Evolutionary conservation across 345 rosid species (phyloP), one percentile per base, ranked within the genome.

Genomic region (Turnera subulata): DNA sequence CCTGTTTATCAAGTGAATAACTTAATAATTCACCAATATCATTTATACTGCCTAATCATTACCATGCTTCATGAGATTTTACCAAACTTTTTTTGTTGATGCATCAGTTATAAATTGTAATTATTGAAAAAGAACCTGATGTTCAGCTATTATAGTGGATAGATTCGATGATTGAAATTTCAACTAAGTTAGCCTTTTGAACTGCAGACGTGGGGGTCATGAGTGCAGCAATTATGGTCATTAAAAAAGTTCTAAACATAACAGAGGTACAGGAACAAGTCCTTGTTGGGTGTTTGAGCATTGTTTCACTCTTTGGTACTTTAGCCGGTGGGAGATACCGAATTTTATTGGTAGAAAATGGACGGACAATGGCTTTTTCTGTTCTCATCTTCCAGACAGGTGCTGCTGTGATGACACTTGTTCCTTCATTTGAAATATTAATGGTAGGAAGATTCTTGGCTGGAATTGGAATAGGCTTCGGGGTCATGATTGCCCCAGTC

Each of bases 141-240:
- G n/a, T n/a, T n/a, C n/a, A n/a, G n/a, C n/a, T n/a, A n/a, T n/a
- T n/a, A n/a, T n/a, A n/a, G n/a, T n/a, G n/a, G n/a, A n/a, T n/a
- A n/a, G n/a, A n/a, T n/a, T n/a, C n/a, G n/a, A n/a, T n/a, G n/a
- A n/a, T n/a, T n/a, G n/a, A n/a, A n/a, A n/a, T n/a, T n/a, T 2
- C 13, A 1, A 8, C 22, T n/a, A 33, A 21, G 26, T 61, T 51
- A 16, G 46, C 6, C 18, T 54, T 19, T 67, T 2, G 20, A 45
- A 73, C 23, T 64, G 67, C 89, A 91, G 96, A 91, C 78, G 89
- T 91, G 2, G 97, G 96, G 46, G 94, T 91, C 24, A 91, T 91
- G 96, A 91, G 97, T 59, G 96, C 96, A 66, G 97, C 97, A 55
- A 81, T 91, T 67, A 72, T 85, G 64, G 88, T 85, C 71, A 91